Conservation (phyloP, 352 stramenopile species). For the Globisporangium polare region DNA sequence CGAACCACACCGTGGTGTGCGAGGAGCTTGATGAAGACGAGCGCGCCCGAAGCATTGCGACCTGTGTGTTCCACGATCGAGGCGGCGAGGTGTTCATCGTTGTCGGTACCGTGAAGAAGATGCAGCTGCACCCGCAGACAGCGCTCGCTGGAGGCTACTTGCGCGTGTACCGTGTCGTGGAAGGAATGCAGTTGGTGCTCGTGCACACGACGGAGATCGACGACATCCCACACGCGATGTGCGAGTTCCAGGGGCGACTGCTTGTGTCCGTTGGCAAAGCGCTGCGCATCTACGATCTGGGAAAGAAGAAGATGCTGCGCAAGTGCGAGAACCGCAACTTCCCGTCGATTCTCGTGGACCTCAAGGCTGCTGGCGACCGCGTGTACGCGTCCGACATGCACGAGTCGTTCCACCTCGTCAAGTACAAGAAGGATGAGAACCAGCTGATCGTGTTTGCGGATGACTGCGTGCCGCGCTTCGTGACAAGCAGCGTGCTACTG, state of each 20-base stretch:
- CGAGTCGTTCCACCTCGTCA: slow-evolving; percentile 96
- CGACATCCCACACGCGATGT: slow-evolving; percentile 95
- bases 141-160: slow-evolving; percentile 68
- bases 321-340: slow-evolving; percentile 98
- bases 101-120: slow-evolving; percentile 94
- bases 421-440: slow-evolving; percentile 97
- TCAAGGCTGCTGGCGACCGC: slow-evolving; percentile 93
- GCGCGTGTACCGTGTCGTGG: slow-evolving; percentile 93
- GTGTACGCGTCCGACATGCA: slow-evolving; percentile 96
- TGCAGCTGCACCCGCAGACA: slow-evolving; percentile 91
- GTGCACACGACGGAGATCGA: slow-evolving; percentile 97
- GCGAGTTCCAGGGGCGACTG: slow-evolving; percentile 96
- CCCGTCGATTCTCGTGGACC: slow-evolving; percentile 89
- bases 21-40: slow-evolving; percentile 95
- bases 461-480: slow-evolving; percentile 87
- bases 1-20: slow-evolving; percentile 81
- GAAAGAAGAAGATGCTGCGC: slow-evolving; percentile 98
- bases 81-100: slow-evolving; percentile 96
- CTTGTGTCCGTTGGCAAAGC: slow-evolving; percentile 95
- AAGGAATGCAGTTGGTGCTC: slow-evolving; percentile 91
- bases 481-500: slow-evolving; percentile 86
- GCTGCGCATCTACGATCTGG: slow-evolving; percentile 98
- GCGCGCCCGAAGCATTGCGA: slow-evolving; percentile 90
- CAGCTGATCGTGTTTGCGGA: slow-evolving; percentile 96
- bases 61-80: slow-evolving; percentile 94